Evolutionary conservation across 2,329 filamentous ascomycete genomes (phyloP).

Genomic region (Aureobasidium sp.): DNA sequence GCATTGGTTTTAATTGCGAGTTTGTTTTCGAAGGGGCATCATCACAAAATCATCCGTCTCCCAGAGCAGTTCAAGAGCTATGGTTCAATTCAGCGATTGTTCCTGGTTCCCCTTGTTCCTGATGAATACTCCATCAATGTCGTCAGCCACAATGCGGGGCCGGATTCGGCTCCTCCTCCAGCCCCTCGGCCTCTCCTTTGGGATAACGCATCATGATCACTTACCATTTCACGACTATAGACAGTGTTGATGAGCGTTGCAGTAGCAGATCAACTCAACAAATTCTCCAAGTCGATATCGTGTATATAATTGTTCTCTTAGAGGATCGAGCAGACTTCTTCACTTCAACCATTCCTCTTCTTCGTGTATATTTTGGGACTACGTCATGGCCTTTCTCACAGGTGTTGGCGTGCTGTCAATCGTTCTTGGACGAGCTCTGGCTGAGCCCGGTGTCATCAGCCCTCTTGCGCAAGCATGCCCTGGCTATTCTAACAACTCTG

Average conservation of each 20-base stretch:
- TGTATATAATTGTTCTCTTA: background rate
- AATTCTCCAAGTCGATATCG: background rate
- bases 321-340: background rate
- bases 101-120: background rate
- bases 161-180: background rate
- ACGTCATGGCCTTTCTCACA: background rate
- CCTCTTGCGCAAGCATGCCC: conserved; percentile 13
- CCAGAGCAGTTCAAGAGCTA: background rate
- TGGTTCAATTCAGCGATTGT: background rate
- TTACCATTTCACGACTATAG: background rate
- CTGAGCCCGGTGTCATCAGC: conserved; percentile 10
- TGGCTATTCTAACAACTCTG: conserved; percentile 9
- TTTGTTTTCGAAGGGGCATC: no score
- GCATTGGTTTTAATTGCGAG: background rate
- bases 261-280: background rate
- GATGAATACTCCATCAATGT: background rate
- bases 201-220: background rate
- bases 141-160: conserved; percentile 2
- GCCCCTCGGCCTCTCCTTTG: background rate
- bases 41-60: background rate
- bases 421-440: background rate
- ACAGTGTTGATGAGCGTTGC: background rate
- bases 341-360: background rate
- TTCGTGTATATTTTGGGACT: background rate
- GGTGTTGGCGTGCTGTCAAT: background rate